Conservation (phyloP, 352 stramenopile species). For the Globisporangium parvum region DNA sequence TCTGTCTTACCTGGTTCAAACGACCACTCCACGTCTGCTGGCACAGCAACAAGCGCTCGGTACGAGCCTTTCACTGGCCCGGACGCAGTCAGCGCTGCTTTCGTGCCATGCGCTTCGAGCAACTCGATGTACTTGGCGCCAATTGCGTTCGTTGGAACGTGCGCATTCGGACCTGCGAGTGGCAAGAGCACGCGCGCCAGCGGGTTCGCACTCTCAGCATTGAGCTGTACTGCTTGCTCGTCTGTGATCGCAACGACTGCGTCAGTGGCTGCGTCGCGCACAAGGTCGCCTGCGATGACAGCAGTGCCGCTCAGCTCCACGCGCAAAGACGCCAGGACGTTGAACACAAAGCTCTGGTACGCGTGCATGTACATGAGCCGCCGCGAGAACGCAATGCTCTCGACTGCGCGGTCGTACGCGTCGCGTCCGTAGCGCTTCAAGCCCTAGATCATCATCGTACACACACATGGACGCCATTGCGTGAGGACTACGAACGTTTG, state of each 20-base stretch:
- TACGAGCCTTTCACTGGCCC: conserved; percentile 59
- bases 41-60: conserved; percentile 35
- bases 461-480: neutral
- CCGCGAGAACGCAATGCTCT: conserved; percentile 44
- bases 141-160: conserved; percentile 36
- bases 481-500: no score
- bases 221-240: conserved; percentile 35
- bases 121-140: conserved; percentile 39
- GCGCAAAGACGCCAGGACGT: conserved; percentile 47
- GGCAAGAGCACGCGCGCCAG: conserved; percentile 45
- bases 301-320: conserved; percentile 28
- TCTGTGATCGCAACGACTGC: conserved; percentile 27
- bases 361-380: conserved; percentile 71
- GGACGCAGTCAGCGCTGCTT: conserved; percentile 23
- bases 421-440: conserved; percentile 51
- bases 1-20: no score
- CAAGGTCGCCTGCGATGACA: conserved; percentile 53
- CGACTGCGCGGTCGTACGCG: conserved; percentile 49
- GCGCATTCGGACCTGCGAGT: conserved; percentile 47
- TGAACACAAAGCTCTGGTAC: conserved; percentile 79
- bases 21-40: conserved; percentile 37
- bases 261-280: conserved; percentile 19
- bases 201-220: conserved; percentile 18
- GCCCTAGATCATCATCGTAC: conserved; percentile 15
- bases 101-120: conserved; percentile 41